Conservation (phyloP, 768 basidiomycete species). For the Boletus rubroflammeus region DNA sequence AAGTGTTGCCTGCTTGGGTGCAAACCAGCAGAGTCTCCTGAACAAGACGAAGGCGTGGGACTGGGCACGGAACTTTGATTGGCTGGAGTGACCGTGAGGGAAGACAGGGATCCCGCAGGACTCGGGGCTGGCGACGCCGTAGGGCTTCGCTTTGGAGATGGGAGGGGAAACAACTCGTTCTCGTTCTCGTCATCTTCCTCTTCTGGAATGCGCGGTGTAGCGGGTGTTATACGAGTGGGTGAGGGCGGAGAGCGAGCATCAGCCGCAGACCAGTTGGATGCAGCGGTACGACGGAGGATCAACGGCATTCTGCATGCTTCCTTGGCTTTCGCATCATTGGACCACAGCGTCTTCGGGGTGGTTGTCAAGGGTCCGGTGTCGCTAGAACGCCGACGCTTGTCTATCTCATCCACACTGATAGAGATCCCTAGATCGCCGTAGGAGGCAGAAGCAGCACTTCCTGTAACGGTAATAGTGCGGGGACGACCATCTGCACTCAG, state of each 20-base stretch:
- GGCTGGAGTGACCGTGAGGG: conserved; percentile 11
- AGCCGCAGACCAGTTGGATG: not conserved
- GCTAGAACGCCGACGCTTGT: conserved; percentile 50
- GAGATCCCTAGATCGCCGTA: conserved; percentile 28
- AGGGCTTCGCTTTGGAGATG: conserved; percentile 55
- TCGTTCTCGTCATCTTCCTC: conserved; percentile 49
- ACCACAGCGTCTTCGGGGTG: not conserved
- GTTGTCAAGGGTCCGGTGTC: conserved; percentile 24
- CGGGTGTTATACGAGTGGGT: conserved; percentile 7
- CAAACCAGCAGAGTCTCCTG: conserved; percentile 8
- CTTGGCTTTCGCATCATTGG: not conserved
- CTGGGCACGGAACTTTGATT: conserved; percentile 1
- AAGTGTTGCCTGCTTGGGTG: conserved; percentile 4
- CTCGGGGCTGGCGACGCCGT: conserved; percentile 38
- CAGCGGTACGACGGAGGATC: not conserved
- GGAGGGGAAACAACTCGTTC: conserved; percentile 54
- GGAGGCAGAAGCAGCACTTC: conserved; percentile 30
- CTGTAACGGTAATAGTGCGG: conserved; percentile 26
- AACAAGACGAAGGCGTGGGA: conserved; percentile 17
- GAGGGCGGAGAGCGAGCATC: conserved; percentile 8
- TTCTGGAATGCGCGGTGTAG: conserved; percentile 30
- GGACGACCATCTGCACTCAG: conserved; percentile 36
- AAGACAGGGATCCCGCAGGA: conserved; percentile 29
- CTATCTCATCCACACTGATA: conserved; percentile 62
- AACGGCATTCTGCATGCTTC: not conserved